These are phyloP conservation scores for Earliella scabrosa DNA, from an alignment of 1,284 basidiomycete species.

Conservation along the genomic window DNA sequence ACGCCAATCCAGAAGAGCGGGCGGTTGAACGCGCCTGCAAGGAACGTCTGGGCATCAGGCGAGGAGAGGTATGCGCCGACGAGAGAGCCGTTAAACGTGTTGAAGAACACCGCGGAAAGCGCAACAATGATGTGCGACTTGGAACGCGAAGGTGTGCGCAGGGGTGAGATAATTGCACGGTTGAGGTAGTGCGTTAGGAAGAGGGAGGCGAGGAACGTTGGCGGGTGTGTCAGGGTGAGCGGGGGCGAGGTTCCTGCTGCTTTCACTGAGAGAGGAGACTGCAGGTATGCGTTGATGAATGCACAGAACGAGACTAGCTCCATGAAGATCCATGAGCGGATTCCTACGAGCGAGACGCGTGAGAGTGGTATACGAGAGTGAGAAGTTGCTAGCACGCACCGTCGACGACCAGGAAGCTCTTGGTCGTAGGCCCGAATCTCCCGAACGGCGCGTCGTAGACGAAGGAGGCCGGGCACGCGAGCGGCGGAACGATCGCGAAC, in stretches of 20 bases:
- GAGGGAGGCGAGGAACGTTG: slow-evolving; percentile 59
- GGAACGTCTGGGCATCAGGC: slow-evolving; percentile 46
- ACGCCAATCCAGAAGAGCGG: slow-evolving; percentile 68
- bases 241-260: slow-evolving; percentile 29
- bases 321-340: slow-evolving; percentile 83
- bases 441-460: slow-evolving; percentile 77
- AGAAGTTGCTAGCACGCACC: slow-evolving; percentile 40
- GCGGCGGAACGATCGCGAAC: slow-evolving; percentile 36
- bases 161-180: slow-evolving; percentile 81
- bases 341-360: slow-evolving; percentile 33
- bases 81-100: slow-evolving; percentile 73
- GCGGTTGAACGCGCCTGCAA: slow-evolving; percentile 39
- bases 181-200: slow-evolving; percentile 85
- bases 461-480: slow-evolving; percentile 39
- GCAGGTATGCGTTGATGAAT: slow-evolving; percentile 56
- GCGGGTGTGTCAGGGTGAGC: slow-evolving; percentile 37
- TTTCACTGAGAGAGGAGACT: slow-evolving; percentile 46
- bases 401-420: slow-evolving; percentile 55
- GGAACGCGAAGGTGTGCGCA: slow-evolving; percentile 82
- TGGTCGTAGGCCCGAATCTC: slow-evolving; percentile 59
- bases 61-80: slow-evolving; percentile 74
- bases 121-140: slow-evolving; percentile 76
- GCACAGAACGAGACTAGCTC: slow-evolving; percentile 77
- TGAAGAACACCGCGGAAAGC: slow-evolving; percentile 66
- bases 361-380: background rate